Base-by-base conservation (phyloP, 169 alveolate genomes). In the Plasmodium sp. region DNA sequence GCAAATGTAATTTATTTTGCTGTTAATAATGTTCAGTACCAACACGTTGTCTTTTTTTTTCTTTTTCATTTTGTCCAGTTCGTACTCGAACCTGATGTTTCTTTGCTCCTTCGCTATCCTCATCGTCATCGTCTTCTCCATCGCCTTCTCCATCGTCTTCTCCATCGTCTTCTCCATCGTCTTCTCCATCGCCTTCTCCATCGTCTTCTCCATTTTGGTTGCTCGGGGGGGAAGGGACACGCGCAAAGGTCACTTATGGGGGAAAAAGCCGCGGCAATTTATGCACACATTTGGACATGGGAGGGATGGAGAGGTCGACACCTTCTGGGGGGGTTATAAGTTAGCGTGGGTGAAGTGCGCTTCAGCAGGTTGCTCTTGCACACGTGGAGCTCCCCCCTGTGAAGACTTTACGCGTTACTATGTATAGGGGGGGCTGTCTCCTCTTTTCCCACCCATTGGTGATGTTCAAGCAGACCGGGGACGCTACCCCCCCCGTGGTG, bases 61-160 rank as follows among this genome's bases (percentile, higher is more conserved):
- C 33, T 91, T 91, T 81, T 73, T 81, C 45, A 91, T 16, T 31
- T 91, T 91, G 33, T 91, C 95, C 51, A 91, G 75, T 31, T 91
- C 95, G 58, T 72, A 82, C 56, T 91, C 95, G 45, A 81, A 91
- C 16, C 95, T 88, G 33, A 62, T 91, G 54, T 91, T 91, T 67
- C 95, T 62, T 81, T 82, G 45, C 74, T 91, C 92, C 34, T 81
- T 81, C 7, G 33, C 12, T n/a, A 91, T 91, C 74, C 81, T 36
- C 95, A 91, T 91, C 39, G 27, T 22, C 27, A 22, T 22, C 27
- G 27, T 22, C 27, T 22, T 22, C 27, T 22, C 27, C 27, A 22
- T 22, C 27, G 27, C 27, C 27, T 22, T 22, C 27, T 22, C 27
- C 27, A 22, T 22, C 27, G 27, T 22, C 27, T 22, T 22, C 27